Conservation (phyloP, 768 basidiomycete species). For the Chalciporus piperatus region DNA sequence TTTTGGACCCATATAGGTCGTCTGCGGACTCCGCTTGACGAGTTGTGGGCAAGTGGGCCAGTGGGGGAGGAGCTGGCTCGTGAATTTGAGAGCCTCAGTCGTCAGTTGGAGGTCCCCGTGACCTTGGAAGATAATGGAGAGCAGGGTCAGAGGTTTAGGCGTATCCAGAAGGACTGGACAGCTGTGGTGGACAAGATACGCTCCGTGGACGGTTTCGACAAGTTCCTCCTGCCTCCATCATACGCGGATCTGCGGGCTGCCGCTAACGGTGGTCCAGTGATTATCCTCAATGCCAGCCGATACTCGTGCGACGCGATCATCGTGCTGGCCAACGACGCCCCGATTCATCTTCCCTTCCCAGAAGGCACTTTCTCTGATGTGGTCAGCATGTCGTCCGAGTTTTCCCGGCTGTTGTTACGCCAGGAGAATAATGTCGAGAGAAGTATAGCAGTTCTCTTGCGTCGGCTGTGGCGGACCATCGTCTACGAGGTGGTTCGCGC, state of each 20-base stretch:
- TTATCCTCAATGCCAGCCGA: constrained; percentile 31
- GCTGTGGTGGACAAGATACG: constrained; percentile 25
- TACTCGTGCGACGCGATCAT: constrained; percentile 20
- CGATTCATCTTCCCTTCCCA: constrained; percentile 12
- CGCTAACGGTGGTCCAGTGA: constrained; percentile 28
- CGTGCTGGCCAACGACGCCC: constrained; percentile 8
- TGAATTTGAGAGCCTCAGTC: constrained; percentile 18
- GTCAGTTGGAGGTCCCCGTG: constrained; percentile 19
- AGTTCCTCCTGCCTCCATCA: constrained; percentile 22
- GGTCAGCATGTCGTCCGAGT: constrained; percentile 1
- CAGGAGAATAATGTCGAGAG: constrained; percentile 3
- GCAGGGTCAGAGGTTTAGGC: constrained; percentile 15
- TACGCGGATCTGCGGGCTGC: constrained; percentile 18
- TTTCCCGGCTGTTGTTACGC: neutral
- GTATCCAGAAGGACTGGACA: constrained; percentile 25
- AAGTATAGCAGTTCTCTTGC: constrained; percentile 8
- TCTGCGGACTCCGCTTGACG: constrained; percentile 25
- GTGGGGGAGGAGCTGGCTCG: constrained; percentile 12
- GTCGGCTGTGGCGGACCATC: constrained; percentile 21
- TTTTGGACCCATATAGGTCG: constrained; percentile 25
- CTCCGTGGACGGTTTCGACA: constrained; percentile 19
- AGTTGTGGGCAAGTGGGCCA: constrained; percentile 12
- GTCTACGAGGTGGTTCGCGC: constrained; percentile 16
- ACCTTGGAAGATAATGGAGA: constrained; percentile 7
- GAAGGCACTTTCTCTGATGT: constrained; percentile 7